A percentile compares a stretch with the other conserved stretches of the same genome.
Conservation (phyloP, 2,329 filamentous ascomycete species). For the Ceratocystis huliohia region DNA sequence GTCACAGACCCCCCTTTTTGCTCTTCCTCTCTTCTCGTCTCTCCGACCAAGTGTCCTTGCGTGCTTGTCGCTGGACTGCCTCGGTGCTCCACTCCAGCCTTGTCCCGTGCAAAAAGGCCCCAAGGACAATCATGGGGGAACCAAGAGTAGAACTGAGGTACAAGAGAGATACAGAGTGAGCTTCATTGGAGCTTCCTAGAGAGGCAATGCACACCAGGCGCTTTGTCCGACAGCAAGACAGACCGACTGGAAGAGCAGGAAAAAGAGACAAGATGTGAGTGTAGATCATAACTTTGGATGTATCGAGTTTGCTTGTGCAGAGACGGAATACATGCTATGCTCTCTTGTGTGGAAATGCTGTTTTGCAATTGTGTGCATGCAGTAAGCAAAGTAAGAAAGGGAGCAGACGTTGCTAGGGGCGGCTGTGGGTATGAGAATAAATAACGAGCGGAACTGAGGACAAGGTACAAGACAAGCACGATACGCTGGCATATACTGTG, state of each 20-base stretch:
- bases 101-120: neutral
- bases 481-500: neutral
- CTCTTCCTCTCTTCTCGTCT: neutral
- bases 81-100: neutral
- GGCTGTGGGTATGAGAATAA: neutral
- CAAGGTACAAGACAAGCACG: neutral
- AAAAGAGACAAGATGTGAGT: neutral
- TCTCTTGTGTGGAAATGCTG: no score
- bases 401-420: neutral
- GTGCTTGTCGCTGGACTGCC: neutral
- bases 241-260: neutral
- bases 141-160: no score
- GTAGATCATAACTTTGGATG: neutral
- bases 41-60: neutral
- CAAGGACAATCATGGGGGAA: no score
- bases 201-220: neutral
- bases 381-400: neutral
- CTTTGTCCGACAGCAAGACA: neutral
- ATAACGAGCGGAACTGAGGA: neutral
- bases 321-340: no score
- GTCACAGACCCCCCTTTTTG: neutral
- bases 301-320: neutral
- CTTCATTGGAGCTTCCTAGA: constrained; percentile 6
- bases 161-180: neutral
- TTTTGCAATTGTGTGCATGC: no score